Percentiles rank a stretch among this genome's conserved stretches.
Evolutionary conservation across 1,284 basidiomycete genomes (phyloP).

Genomic region (Trametes polyzona): DNA sequence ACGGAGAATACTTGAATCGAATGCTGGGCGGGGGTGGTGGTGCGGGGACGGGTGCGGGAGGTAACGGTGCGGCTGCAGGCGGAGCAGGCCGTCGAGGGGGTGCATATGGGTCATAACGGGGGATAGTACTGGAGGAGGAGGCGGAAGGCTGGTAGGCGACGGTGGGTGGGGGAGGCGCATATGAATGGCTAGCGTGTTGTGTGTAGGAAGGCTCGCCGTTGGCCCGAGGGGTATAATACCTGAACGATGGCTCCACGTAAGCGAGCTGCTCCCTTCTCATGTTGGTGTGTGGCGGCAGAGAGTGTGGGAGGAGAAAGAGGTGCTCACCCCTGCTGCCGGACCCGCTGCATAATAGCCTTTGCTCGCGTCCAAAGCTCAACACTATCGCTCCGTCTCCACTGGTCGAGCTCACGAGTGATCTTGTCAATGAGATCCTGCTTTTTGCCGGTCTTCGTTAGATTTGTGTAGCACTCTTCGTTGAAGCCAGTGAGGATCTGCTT

Average conservation of each 20-base stretch:
- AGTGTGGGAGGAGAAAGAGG: constrained; percentile 2
- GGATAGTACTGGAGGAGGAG: constrained; percentile 27
- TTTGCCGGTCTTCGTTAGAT: constrained; percentile 77
- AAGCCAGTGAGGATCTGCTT: constrained; percentile 75
- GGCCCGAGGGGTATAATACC: constrained; percentile 15
- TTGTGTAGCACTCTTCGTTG: constrained; percentile 73
- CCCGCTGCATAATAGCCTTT: constrained; percentile 62
- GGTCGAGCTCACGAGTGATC: constrained; percentile 57
- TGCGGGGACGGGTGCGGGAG: constrained; percentile 33
- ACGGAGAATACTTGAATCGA: constrained; percentile 80
- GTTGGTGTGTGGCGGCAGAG: background rate
- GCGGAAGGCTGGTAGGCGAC: constrained; percentile 16
- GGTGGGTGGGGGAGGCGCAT: constrained; percentile 16
- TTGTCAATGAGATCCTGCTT: constrained; percentile 84
- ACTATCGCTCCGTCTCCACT: constrained; percentile 57
- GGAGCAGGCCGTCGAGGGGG: constrained; percentile 52
- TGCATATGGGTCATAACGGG: constrained; percentile 67
- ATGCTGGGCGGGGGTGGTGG: constrained; percentile 41
- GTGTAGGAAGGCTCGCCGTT: constrained; percentile 22
- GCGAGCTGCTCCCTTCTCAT: background rate
- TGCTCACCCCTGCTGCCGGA: constrained; percentile 66
- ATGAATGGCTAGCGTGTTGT: constrained; percentile 11
- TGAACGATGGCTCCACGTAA: constrained; percentile 2
- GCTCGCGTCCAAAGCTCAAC: constrained; percentile 70
- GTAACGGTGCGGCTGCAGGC: constrained; percentile 27